Conservation (phyloP, 2,329 filamentous ascomycete species). For the Mycocentrospora acerina region DNA sequence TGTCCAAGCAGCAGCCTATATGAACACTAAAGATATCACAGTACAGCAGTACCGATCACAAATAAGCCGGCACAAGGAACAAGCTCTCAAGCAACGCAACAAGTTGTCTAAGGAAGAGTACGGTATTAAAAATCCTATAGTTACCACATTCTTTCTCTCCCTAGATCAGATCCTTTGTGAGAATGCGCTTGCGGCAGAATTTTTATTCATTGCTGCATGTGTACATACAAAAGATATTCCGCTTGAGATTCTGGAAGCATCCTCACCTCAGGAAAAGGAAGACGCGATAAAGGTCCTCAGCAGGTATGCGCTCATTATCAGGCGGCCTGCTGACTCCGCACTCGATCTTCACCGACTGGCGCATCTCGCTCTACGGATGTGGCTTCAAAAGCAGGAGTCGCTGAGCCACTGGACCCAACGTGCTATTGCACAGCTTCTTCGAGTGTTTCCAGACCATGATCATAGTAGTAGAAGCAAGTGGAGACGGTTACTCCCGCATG, state of each 20-base stretch:
- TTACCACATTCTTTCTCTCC: constrained; percentile 45
- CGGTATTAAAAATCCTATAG: constrained; percentile 41
- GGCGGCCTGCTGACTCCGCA: constrained; percentile 10
- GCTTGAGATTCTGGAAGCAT: constrained; percentile 16
- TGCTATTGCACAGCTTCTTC: constrained; percentile 8
- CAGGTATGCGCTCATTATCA: constrained; percentile 15
- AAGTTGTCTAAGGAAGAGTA: constrained; percentile 31
- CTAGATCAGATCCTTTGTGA: constrained; percentile 35
- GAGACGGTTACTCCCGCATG: constrained; percentile 21
- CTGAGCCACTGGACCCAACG: constrained; percentile 9
- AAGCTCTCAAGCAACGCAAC: constrained; percentile 36
- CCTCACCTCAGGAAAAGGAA: constrained; percentile 8
- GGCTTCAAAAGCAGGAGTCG: constrained; percentile 5
- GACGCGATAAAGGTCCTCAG: constrained; percentile 14
- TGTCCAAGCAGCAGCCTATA: constrained; percentile 19
- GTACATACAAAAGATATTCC: constrained; percentile 31
- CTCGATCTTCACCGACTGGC: constrained; percentile 18
- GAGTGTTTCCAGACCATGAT: constrained; percentile 13
- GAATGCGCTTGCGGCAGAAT: constrained; percentile 33
- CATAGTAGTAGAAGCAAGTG: constrained; percentile 20
- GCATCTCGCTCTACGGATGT: constrained; percentile 9
- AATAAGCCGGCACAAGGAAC: constrained; percentile 24
- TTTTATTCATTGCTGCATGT: constrained; percentile 45
- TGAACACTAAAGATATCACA: constrained; percentile 9
- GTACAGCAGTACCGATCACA: constrained; percentile 14